A percentile compares a stretch with the other conserved stretches of the same genome.
These are phyloP conservation scores for Phytophthora tentaculata DNA, from an alignment of 352 stramenopile genomes.

Conservation along the genomic window DNA sequence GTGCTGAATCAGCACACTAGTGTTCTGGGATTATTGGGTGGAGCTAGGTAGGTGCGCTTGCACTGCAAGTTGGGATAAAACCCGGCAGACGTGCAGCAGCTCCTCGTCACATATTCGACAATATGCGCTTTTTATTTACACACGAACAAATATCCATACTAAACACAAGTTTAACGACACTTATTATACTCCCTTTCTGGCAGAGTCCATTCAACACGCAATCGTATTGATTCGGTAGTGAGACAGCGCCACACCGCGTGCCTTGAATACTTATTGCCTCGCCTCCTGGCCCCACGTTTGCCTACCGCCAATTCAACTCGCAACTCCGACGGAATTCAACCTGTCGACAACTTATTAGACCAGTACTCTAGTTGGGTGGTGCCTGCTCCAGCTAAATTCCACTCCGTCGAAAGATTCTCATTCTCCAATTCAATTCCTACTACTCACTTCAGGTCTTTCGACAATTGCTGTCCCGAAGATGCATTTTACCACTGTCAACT, in stretches of 20 bases:
- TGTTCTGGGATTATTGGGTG: no score
- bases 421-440: slow-evolving; percentile 30
- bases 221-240: slow-evolving; percentile 5
- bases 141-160: no score
- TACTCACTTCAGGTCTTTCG: slow-evolving; percentile 1
- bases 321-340: background rate
- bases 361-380: background rate
- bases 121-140: no score
- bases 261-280: slow-evolving; percentile 14
- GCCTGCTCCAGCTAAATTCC: background rate
- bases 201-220: slow-evolving; percentile 23
- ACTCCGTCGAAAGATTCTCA: slow-evolving; percentile 6
- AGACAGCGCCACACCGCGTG: slow-evolving; percentile 14
- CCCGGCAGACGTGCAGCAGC: no score
- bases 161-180: no score
- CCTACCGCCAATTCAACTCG: slow-evolving; percentile 9
- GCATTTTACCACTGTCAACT: slow-evolving; percentile 10
- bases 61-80: no score
- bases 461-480: slow-evolving; percentile 9
- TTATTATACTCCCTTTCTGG: no score
- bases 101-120: no score
- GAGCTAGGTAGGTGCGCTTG: no score
- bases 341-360: slow-evolving; percentile 17
- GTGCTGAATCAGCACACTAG: no score
- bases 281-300: slow-evolving; percentile 10